These are phyloP conservation scores for Hylodesmum podocarpum DNA, from an alignment of 306 rosid genomes.

Conservation along the genomic window DNA sequence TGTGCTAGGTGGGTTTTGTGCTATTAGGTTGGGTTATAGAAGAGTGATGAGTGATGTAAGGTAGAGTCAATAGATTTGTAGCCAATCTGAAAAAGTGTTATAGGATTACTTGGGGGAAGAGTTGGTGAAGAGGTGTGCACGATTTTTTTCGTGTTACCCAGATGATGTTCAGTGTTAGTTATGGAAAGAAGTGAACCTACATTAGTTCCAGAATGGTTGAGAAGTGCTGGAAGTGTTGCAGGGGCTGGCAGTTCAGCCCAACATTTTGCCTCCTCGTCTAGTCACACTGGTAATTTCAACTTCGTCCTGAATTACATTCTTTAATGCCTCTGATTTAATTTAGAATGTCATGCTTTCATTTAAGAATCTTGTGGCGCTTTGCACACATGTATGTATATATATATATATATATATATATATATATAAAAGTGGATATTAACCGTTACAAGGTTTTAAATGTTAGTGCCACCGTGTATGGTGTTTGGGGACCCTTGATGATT, in stretches of 20 bases:
- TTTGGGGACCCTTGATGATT: too few relatives aligned
- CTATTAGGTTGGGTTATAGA: not conserved
- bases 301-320: not conserved
- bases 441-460: too few relatives aligned
- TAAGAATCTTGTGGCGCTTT: too few relatives aligned
- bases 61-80: constrained; percentile 6
- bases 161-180: constrained; percentile 84
- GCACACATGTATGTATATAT: too few relatives aligned
- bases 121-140: constrained; percentile 49
- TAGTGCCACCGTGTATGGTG: too few relatives aligned
- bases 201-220: constrained; percentile 98
- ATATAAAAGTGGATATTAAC: too few relatives aligned
- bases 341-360: not conserved
- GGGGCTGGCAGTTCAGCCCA: constrained; percentile 90
- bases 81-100: not conserved
- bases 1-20: not conserved
- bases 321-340: constrained; percentile 3
- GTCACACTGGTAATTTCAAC: constrained; percentile 55
- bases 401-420: too few relatives aligned
- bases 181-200: constrained; percentile 99
- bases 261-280: constrained; percentile 69
- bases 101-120: constrained; percentile 28
- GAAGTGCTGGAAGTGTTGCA: constrained; percentile 78
- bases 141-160: constrained; percentile 42
- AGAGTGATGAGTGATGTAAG: not conserved